phyloP scores from a whole-genome alignment of 2,329 filamentous ascomycete genomes.

The Penicillium decumbens region DNA sequence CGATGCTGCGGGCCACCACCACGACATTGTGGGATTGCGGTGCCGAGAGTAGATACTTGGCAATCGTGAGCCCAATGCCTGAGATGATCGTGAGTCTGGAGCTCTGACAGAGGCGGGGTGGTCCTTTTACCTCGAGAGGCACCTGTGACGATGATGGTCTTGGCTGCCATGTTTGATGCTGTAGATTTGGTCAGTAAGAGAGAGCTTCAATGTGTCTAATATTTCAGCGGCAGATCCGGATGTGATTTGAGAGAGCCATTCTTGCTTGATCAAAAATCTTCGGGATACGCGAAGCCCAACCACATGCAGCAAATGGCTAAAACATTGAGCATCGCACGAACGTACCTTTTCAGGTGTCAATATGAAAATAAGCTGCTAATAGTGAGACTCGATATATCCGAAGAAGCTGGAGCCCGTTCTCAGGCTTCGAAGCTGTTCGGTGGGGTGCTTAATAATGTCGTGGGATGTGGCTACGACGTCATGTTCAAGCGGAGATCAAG shows the following conservation, averaged over 20 bases:
- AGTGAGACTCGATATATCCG: not conserved
- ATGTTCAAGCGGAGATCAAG: not conserved
- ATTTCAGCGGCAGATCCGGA: not conserved
- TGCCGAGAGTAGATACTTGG: constrained; percentile 54
- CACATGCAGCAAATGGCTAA: not conserved
- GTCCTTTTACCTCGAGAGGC: constrained; percentile 53
- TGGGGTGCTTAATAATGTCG: constrained; percentile 21
- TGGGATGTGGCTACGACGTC: constrained; percentile 1
- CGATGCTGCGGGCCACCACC: constrained; percentile 53
- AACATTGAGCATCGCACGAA: not conserved
- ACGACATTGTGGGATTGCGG: constrained; percentile 53
- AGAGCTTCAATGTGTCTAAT: too few species aligned
- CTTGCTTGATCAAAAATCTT: not conserved
- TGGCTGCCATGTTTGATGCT: constrained; percentile 46
- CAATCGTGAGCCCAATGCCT: constrained; percentile 60
- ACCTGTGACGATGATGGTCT: constrained; percentile 67
- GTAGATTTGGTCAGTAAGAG: constrained; percentile 2
- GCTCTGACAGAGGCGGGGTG: not conserved
- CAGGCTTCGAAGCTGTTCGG: not conserved
- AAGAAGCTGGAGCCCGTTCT: not conserved
- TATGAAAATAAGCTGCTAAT: not conserved
- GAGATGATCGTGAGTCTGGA: constrained; percentile 5
- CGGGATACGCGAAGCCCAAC: not conserved
- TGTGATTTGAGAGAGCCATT: not conserved
- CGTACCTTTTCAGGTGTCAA: not conserved